These are phyloP conservation scores for Buddleja alternifolia DNA, from an alignment of 257 asterid species.

Conservation along the genomic window DNA sequence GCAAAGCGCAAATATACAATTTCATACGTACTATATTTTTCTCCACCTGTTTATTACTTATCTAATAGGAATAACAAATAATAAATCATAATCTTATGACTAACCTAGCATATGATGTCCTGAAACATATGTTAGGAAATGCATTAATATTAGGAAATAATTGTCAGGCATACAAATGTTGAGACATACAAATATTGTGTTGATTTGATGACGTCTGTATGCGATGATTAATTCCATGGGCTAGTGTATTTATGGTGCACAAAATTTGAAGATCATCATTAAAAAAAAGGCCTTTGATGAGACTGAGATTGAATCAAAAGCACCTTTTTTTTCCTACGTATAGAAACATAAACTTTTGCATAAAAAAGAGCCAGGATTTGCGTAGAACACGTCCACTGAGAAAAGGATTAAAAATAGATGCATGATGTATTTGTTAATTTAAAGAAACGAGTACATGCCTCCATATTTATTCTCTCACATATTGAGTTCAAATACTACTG, in stretches of 20 bases:
- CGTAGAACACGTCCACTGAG: background rate
- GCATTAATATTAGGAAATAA: slow-evolving; percentile 5
- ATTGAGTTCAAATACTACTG: slow-evolving; percentile 4
- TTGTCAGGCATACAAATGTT: slow-evolving; percentile 64
- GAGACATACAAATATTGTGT: too few species aligned
- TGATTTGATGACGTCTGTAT: slow-evolving; percentile 95
- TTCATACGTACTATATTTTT: slow-evolving; percentile 21
- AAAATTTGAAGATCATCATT: slow-evolving; percentile 85
- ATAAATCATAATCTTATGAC: slow-evolving; percentile 6
- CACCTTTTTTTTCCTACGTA: slow-evolving; percentile 1
- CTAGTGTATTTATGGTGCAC: slow-evolving; percentile 96
- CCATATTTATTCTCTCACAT: slow-evolving; percentile 11
- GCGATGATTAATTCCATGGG: slow-evolving; percentile 97
- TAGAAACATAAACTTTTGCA: slow-evolving; percentile 4
- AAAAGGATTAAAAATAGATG: background rate
- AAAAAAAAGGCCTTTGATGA: slow-evolving; percentile 90
- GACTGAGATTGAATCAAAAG: slow-evolving; percentile 54
- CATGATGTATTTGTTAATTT: slow-evolving; percentile 6
- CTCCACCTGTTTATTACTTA: slow-evolving; percentile 13
- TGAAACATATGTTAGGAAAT: slow-evolving; percentile 2
- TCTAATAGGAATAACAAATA: background rate
- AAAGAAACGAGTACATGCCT: slow-evolving; percentile 16
- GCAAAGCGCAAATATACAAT: slow-evolving; percentile 15
- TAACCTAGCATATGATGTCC: background rate
- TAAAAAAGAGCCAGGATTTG: slow-evolving; percentile 19